A percentile compares a stretch with the other conserved stretches of the same genome.
These are phyloP conservation scores for Hanseniaspora vineae DNA, from an alignment of 805 yeast species.

Conservation along the genomic window DNA sequence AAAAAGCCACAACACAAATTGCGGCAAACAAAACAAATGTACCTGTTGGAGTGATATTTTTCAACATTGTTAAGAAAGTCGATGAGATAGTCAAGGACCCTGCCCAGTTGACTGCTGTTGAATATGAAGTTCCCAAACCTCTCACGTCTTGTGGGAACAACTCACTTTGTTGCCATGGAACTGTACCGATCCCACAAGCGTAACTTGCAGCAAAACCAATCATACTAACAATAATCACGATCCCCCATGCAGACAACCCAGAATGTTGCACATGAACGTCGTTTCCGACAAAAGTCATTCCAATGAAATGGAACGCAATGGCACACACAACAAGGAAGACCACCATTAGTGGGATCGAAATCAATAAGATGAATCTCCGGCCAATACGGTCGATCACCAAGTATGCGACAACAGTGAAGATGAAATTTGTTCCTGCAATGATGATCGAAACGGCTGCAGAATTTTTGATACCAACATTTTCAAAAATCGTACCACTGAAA, in stretches of 20 bases:
- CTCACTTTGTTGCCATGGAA: constrained; percentile 97
- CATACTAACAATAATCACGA: constrained; percentile 74
- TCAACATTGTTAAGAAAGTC: constrained; percentile 87
- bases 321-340: constrained; percentile 67
- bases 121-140: constrained; percentile 81
- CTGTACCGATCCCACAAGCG: constrained; percentile 92
- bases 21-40: constrained; percentile 87
- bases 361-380: constrained; percentile 65
- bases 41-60: constrained; percentile 88
- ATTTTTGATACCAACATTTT: constrained; percentile 77
- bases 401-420: constrained; percentile 77
- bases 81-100: constrained; percentile 87
- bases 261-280: constrained; percentile 29
- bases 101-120: constrained; percentile 91
- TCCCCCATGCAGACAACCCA: constrained; percentile 73
- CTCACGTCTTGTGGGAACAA: constrained; percentile 88
- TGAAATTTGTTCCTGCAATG: constrained; percentile 88
- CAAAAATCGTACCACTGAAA: constrained; percentile 84
- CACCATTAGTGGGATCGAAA: constrained; percentile 81
- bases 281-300: constrained; percentile 40
- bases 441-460: constrained; percentile 92
- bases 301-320: constrained; percentile 80
- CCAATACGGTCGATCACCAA: constrained; percentile 80
- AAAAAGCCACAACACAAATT: constrained; percentile 54
- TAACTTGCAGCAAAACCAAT: constrained; percentile 79